Evolutionary conservation across 306 rosid genomes (phyloP), one percentile per base, ranked within the genome.

Genomic region (Inga oerstediana): DNA sequence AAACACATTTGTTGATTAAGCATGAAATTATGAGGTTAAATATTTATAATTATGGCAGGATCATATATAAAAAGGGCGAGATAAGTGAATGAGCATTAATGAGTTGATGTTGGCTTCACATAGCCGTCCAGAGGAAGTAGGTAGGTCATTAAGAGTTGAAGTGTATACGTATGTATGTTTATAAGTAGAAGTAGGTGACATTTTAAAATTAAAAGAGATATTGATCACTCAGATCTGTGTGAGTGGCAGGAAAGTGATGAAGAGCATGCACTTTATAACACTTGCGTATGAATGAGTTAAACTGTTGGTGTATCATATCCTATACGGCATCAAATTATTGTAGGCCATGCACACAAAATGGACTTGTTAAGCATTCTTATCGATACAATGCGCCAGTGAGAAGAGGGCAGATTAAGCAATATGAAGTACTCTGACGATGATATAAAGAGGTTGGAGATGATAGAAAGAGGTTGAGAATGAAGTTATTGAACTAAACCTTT

Each of bases 241-340:
- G 62, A 7, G 61, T 54, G 61, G 56, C 7, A 15, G 56, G 62
- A 56, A 56, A 20, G 24, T 20, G 62, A 56, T 20, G 62, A 56
- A 20, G 56, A 49, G 11, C 27, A 19, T 20, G 27, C 24, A 56
- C 27, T 30, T 58, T 9, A 7, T 22, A n/a, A n/a, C 32, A 8
- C 32, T 58, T 24, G 1, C 67, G 67, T 61, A 54, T 39, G 30
- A 27, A 27, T 54, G 1, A 8, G 3, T 24, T 37, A 24, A 3
- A 62, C 32, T n/a, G 22, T 59, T 43, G 24, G 0, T 49, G 56
- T 9, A 30, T 43, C 70, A 30, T 64, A 13, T 16, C 41, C 70
- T 61, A 45, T 58, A 80, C 83, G 62, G 10, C 72, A 80, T 8
- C 72, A 58, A 58, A 12, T 46, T 46, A 46, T 46, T 46, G 52